phyloP scores from a whole-genome alignment of 2,329 filamentous ascomycete species.

The Dothidotthia symphoricarpi region DNA sequence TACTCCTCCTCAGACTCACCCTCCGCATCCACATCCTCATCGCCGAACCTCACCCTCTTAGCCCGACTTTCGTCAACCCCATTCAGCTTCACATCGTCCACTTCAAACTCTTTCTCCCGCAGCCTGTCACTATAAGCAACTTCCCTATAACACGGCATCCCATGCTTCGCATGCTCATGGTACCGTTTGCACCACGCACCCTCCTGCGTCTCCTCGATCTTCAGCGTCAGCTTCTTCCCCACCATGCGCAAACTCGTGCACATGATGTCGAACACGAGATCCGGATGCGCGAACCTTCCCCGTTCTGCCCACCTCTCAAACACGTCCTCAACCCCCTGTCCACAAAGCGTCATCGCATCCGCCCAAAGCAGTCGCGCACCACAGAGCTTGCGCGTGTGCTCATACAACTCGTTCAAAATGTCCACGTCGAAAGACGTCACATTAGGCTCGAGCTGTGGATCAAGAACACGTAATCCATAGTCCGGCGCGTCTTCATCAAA shows the following conservation, averaged over 20 bases:
- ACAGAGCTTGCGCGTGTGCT: conserved; percentile 14
- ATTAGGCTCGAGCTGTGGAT: conserved; percentile 10
- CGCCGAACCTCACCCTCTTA: conserved; percentile 3
- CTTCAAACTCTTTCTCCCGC: not conserved
- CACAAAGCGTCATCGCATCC: conserved; percentile 30
- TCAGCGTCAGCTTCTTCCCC: conserved; percentile 27
- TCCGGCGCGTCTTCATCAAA: conserved; percentile 9
- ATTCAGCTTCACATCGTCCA: not conserved
- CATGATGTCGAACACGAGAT: conserved; percentile 27
- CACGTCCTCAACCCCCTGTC: conserved; percentile 12
- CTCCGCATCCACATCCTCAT: conserved; percentile 6
- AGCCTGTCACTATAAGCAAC: conserved; percentile 2
- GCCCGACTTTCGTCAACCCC: not conserved
- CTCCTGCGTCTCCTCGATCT: conserved; percentile 29
- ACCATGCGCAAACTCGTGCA: conserved; percentile 23
- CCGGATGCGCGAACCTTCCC: conserved; percentile 9
- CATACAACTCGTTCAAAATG: conserved; percentile 23
- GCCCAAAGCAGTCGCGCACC: conserved; percentile 35
- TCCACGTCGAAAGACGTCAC: conserved; percentile 15
- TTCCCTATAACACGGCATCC: conserved; percentile 25
- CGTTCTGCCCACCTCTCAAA: conserved; percentile 1
- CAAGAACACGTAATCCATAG: conserved; percentile 9
- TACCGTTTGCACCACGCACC: conserved; percentile 35
- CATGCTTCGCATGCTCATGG: conserved; percentile 28
- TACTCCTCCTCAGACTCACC: conserved; percentile 10